A percentile compares a stretch with the other conserved stretches of the same genome.
phyloP scores from a whole-genome alignment of 768 basidiomycete genomes.

The Epithele typhae region DNA sequence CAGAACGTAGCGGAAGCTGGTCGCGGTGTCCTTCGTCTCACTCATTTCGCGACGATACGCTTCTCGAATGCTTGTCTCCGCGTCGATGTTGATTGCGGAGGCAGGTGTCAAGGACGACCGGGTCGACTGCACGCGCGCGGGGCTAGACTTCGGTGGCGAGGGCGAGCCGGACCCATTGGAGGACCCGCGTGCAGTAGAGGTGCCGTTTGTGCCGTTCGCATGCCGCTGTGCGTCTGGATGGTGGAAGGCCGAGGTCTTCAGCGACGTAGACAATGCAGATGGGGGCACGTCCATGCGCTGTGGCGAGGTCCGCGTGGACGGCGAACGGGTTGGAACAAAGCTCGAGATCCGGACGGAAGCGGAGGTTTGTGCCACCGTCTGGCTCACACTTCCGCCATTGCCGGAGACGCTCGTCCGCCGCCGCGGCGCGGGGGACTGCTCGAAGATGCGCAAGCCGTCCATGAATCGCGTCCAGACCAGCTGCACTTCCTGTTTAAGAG shows the following conservation, averaged over 20 bases:
- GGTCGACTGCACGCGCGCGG: constrained; percentile 18
- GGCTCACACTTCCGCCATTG: constrained; percentile 6
- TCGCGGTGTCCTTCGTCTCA: constrained; percentile 39
- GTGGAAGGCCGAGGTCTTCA: constrained; percentile 56
- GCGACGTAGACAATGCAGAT: constrained; percentile 70
- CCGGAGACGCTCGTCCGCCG: constrained; percentile 11
- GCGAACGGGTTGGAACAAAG: constrained; percentile 48
- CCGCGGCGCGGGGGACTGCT: constrained; percentile 3
- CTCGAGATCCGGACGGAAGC: constrained; percentile 41
- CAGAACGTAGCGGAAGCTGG: constrained; percentile 44
- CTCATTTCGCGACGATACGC: constrained; percentile 46
- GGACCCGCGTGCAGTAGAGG: constrained; percentile 4
- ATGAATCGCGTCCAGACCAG: constrained; percentile 58
- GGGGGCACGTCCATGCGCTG: constrained; percentile 12
- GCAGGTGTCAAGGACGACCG: constrained; percentile 23
- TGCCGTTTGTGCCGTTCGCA: constrained; percentile 11
- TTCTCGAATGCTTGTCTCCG: constrained; percentile 24
- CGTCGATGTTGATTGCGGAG: constrained; percentile 15
- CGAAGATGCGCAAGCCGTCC: constrained; percentile 19
- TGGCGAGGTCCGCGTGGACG: constrained; percentile 29
- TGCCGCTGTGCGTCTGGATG: constrained; percentile 37
- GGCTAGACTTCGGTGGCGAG: constrained; percentile 10
- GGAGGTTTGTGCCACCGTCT: constrained; percentile 4
- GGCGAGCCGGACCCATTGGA: not conserved
- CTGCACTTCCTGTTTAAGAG: constrained; percentile 55